Base-by-base conservation (phyloP, 768 basidiomycete genomes). In the Naganishia friedmannii region DNA sequence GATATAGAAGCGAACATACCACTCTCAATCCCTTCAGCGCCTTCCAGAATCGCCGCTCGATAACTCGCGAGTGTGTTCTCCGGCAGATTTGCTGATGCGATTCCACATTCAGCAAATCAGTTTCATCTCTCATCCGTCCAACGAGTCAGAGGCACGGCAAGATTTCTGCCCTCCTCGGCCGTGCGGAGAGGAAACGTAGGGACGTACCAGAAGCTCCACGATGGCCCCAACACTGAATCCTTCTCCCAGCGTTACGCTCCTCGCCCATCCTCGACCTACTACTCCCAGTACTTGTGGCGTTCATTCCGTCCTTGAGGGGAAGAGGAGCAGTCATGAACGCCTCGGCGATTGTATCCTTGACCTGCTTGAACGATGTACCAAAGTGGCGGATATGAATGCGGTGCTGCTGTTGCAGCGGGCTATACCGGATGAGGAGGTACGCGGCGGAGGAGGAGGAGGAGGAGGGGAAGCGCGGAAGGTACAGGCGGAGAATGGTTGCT, bases 61-160 rank as follows among this genome's bases (percentile, higher is more conserved):
- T 79, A 80, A 65, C 75, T 77, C 31, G 79, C 79, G 17, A 80
- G 66, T 73, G 79, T 80, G 67, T 80, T 80, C 66, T 80, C 79
- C 54, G 79, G 79, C 13, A 80, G 57, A 71, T 77, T 74, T 0
- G 79, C 79, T 45, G 53, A 29, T 21, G n/a, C n/a, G n/a, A n/a
- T n/a, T n/a, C n/a, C n/a, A n/a, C n/a, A n/a, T n/a, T n/a, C n/a
- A n/a, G n/a, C n/a, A n/a, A n/a, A n/a, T n/a, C n/a, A n/a, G n/a
- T n/a, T n/a, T n/a, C n/a, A n/a, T n/a, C n/a, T n/a, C n/a, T n/a
- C n/a, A n/a, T n/a, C n/a, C n/a, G n/a, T n/a, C n/a, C n/a, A n/a
- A n/a, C n/a, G n/a, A n/a, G n/a, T n/a, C n/a, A n/a, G n/a, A n/a
- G n/a, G n/a, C n/a, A n/a, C n/a, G 19, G 12, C n/a, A 12, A 26